Base-by-base conservation (phyloP, 352 stramenopile genomes). In the Bremia lactucae region DNA sequence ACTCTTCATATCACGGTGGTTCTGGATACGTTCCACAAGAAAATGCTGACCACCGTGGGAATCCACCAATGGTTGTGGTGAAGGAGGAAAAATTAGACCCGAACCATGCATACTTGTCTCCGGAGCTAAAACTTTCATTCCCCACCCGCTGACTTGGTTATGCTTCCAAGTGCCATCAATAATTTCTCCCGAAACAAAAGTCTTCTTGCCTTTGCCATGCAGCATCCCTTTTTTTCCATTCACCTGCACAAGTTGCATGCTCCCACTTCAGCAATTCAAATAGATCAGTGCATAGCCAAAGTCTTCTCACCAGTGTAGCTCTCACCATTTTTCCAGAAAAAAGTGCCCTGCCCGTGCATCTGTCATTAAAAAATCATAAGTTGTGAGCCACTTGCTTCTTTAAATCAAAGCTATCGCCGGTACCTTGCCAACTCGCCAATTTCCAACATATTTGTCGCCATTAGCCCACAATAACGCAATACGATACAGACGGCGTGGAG, bases 381-480 rank as follows among this genome's bases (percentile, higher is more conserved):
- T n/a, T n/a, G n/a, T n/a, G n/a, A 36, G 9, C 26, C 14, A 19
- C 16, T 19, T 0, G 6, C 4, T 15, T n/a, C 11, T 29, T 7
- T 31, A n/a, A 8, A 13, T 24, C 20, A 1, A 41, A 41, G 16
- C 25, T 3, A n/a, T 18, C 18, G 6, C 14, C 22, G 46, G 28
- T 46, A 86, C 78, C 65, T 85, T 85, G 35, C 78, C 78, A 13
- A 80, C 62, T 29, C 74, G 71, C 62, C 78, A 95, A 51, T 90
- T 71, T 6, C 83, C 83, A 11, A 91, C 67, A 52, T 91, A 95
- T 50, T 89, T 92, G 62, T 95, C 83, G 1, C 83, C 83, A 49
- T 95, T 95, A 2, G 77, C 58, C 83, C 83, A 95, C 31, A 92
- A 57, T n/a, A n/a, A n/a, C n/a, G n/a, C n/a, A n/a, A n/a, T n/a